These are phyloP conservation scores for Phytophthora pistaciae DNA, from an alignment of 352 stramenopile genomes.

Conservation along the genomic window DNA sequence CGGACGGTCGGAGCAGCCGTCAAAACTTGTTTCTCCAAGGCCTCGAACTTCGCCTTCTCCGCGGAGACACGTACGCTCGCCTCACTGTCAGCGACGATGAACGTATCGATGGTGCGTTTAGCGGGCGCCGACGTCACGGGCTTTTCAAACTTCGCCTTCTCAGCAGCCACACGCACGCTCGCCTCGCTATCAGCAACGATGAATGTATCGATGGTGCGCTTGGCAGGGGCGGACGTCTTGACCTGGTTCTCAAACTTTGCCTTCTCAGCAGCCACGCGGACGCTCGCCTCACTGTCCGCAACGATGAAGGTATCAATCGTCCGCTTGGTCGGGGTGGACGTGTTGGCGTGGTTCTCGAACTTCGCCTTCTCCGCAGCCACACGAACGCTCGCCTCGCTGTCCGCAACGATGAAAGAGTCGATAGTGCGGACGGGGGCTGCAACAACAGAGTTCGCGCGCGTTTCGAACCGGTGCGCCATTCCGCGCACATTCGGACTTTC, in stretches of 20 bases:
- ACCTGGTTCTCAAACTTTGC: conserved; percentile 39
- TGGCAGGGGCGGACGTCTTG: conserved; percentile 23
- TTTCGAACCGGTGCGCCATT: conserved; percentile 75
- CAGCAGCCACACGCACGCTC: conserved; percentile 38
- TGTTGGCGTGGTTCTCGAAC: conserved; percentile 36
- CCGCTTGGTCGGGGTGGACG: conserved; percentile 26
- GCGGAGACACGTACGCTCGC: conserved; percentile 39
- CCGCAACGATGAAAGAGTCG: conserved; percentile 40
- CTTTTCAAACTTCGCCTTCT: conserved; percentile 42
- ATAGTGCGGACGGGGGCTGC: conserved; percentile 38
- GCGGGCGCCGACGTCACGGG: conserved; percentile 27
- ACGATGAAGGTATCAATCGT: conserved; percentile 45
- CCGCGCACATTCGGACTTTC: conserved; percentile 44
- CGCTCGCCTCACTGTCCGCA: conserved; percentile 35
- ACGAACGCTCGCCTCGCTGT: conserved; percentile 39
- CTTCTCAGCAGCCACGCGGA: conserved; percentile 44
- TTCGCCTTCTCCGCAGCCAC: conserved; percentile 44
- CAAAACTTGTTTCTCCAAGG: conserved; percentile 43
- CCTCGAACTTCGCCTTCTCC: conserved; percentile 43
- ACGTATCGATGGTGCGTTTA: conserved; percentile 39
- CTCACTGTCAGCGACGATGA: conserved; percentile 37
- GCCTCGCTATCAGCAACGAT: conserved; percentile 33
- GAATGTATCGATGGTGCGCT: conserved; percentile 40
- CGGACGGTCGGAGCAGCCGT: background rate
- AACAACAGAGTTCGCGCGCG: conserved; percentile 64